A percentile compares a stretch with the other conserved stretches of the same genome.
Evolutionary conservation across 495 filamentous ascomycete species (phyloP).

Genomic region (Oidiodendron maius): DNA sequence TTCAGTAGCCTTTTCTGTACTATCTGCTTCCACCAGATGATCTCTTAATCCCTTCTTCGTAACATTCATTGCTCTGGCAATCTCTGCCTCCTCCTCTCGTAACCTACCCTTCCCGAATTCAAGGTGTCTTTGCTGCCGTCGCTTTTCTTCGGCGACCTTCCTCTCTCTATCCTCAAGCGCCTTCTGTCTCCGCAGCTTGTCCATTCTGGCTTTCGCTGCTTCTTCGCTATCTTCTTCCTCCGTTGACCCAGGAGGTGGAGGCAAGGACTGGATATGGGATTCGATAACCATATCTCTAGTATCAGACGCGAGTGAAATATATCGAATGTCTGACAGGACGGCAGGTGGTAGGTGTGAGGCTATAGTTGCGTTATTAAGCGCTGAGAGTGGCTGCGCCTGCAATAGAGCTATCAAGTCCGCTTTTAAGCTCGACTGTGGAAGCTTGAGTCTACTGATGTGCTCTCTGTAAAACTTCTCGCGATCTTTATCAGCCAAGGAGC

Average conservation of each 20-base stretch:
- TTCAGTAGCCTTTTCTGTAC: not conserved
- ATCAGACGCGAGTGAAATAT: slow-evolving; percentile 66
- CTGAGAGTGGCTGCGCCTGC: slow-evolving; percentile 56
- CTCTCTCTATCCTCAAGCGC: slow-evolving; percentile 72
- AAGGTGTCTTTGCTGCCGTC: slow-evolving; percentile 58
- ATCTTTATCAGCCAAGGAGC: slow-evolving; percentile 74
- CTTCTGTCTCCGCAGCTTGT: slow-evolving; percentile 62
- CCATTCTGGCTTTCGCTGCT: slow-evolving; percentile 52
- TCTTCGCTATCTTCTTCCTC: slow-evolving; percentile 55
- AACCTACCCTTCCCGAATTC: slow-evolving; percentile 60
- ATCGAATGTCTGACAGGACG: slow-evolving; percentile 72
- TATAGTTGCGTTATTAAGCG: slow-evolving; percentile 61
- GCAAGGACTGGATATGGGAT: slow-evolving; percentile 68
- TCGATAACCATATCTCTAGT: slow-evolving; percentile 69
- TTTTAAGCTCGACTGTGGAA: slow-evolving; percentile 67
- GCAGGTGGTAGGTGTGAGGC: slow-evolving; percentile 58
- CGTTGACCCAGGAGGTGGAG: slow-evolving; percentile 51
- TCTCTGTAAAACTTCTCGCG: slow-evolving; percentile 90
- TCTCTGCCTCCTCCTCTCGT: slow-evolving; percentile 69
- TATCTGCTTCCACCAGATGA: slow-evolving; percentile 43
- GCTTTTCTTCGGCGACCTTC: slow-evolving; percentile 69
- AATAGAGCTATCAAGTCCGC: slow-evolving; percentile 74
- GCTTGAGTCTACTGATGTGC: slow-evolving; percentile 70
- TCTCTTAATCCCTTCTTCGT: slow-evolving; percentile 65
- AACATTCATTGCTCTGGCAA: slow-evolving; percentile 73